Base-by-base conservation (phyloP, 108 stramenopile genomes). In the Conticribra guillardii region DNA sequence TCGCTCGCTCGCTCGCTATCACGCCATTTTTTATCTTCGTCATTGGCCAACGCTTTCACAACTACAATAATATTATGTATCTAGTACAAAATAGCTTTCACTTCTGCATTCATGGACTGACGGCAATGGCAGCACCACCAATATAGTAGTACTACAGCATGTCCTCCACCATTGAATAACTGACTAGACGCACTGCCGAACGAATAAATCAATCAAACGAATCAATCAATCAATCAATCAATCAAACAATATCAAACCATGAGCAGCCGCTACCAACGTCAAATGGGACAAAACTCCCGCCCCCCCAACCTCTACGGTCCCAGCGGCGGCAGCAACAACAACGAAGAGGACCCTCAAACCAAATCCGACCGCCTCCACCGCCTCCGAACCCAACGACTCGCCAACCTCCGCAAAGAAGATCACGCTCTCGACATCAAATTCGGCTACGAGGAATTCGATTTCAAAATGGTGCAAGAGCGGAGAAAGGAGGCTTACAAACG, bases 191-290 rank as follows among this genome's bases (percentile, higher is more conserved):
- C n/a, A n/a, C n/a, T n/a, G n/a, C n/a, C n/a, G n/a, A n/a, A n/a
- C n/a, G n/a, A n/a, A n/a, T n/a, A n/a, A n/a, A n/a, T n/a, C n/a
- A n/a, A n/a, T n/a, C n/a, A n/a, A n/a, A n/a, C n/a, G n/a, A n/a
- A n/a, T n/a, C n/a, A n/a, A n/a, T n/a, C n/a, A n/a, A n/a, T n/a
- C n/a, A n/a, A n/a, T n/a, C n/a, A 41, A 41, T 11, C 11, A 41
- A 41, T 41, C 37, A 41, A 41, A 11, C 37, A 41, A 41, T 9
- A 41, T 11, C 37, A 41, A 41, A 55, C 44, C 41, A 74, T 75
- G 74, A 76, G 75, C 49, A 61, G 51, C n/a, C 74, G 67, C 44
- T 88, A 91, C 58, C 90, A 91, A 60, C 90, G 90, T 52, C 90
- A 91, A 73, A 61, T 85, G 48, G 87, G 87, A 16, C 50, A 44